Evolutionary conservation across 768 basidiomycete species (phyloP).

Genomic region (Suillus discolor): DNA sequence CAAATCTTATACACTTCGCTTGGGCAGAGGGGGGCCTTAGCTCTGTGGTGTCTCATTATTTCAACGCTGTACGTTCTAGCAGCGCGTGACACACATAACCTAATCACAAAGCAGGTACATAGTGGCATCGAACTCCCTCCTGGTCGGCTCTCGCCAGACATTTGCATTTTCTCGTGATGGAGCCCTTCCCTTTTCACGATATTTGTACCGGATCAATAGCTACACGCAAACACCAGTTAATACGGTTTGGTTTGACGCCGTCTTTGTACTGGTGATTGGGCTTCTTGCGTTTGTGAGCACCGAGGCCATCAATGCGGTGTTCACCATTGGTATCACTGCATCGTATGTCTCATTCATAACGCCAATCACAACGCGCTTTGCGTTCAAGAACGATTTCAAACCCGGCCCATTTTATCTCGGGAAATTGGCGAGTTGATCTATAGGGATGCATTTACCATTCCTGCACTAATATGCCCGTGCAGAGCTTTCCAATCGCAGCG

Average conservation of each 20-base stretch:
- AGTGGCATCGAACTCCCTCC: slow-evolving; percentile 2
- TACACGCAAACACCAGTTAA: neutral
- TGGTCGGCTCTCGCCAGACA: slow-evolving; percentile 1
- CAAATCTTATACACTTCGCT: neutral
- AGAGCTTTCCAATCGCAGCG: neutral
- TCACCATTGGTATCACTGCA: neutral
- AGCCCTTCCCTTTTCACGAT: slow-evolving; percentile 1
- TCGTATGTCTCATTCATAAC: slow-evolving; percentile 1
- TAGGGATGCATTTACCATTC: neutral
- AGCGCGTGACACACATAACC: neutral
- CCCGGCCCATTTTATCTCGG: slow-evolving; percentile 1
- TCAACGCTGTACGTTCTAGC: neutral
- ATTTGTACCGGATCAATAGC: slow-evolving; percentile 1
- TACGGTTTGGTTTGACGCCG: neutral
- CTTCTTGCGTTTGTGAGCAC: slow-evolving; percentile 3
- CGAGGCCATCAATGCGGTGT: neutral
- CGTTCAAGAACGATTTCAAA: neutral
- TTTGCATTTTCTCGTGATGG: slow-evolving; percentile 4
- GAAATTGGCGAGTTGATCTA: neutral
- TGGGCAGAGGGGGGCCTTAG: neutral
- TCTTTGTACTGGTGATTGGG: neutral
- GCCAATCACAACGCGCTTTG: neutral
- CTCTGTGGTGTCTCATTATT: slow-evolving; percentile 3
- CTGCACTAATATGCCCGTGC: neutral
- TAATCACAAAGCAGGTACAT: neutral